Percentiles rank a stretch among this genome's conserved stretches.
Evolutionary conservation across 1,284 basidiomycete genomes (phyloP).

Genomic region (Sphaerobolus stellatus): DNA sequence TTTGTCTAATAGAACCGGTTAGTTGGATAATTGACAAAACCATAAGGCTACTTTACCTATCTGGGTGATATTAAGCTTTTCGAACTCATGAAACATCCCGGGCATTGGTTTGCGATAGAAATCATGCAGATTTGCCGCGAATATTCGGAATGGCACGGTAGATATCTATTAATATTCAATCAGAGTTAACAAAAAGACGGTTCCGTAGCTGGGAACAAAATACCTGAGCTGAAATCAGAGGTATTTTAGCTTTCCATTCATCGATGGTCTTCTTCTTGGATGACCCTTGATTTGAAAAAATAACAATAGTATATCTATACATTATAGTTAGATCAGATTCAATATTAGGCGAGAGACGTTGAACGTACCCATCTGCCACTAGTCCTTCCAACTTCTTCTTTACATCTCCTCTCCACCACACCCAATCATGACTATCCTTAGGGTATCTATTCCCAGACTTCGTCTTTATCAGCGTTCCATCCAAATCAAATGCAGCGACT

Average conservation of each 20-base stretch:
- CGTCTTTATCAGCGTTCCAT: constrained; percentile 81
- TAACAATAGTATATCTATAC: constrained; percentile 51
- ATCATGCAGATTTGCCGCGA: constrained; percentile 78
- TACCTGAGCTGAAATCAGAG: constrained; percentile 66
- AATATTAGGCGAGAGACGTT: neutral
- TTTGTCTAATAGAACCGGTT: constrained; percentile 56
- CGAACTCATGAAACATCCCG: constrained; percentile 82
- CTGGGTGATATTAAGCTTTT: constrained; percentile 57
- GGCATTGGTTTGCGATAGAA: constrained; percentile 85
- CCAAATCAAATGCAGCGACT: constrained; percentile 83
- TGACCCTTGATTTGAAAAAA: constrained; percentile 80
- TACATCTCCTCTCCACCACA: constrained; percentile 76
- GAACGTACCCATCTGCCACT: constrained; percentile 57
- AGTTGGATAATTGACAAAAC: neutral
- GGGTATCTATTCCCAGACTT: constrained; percentile 48
- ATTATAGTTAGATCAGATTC: neutral
- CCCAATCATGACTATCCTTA: constrained; percentile 49
- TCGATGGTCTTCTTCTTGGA: constrained; percentile 43
- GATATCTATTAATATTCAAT: no score
- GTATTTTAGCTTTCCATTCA: constrained; percentile 77
- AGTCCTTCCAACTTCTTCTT: constrained; percentile 62
- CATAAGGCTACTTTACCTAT: constrained; percentile 54
- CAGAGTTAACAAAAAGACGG: no score
- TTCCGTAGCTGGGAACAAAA: constrained; percentile 33
- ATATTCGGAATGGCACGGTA: constrained; percentile 73